These are phyloP conservation scores for Annulohypoxylon nitens DNA, from an alignment of 495 filamentous ascomycete genomes.

Conservation along the genomic window DNA sequence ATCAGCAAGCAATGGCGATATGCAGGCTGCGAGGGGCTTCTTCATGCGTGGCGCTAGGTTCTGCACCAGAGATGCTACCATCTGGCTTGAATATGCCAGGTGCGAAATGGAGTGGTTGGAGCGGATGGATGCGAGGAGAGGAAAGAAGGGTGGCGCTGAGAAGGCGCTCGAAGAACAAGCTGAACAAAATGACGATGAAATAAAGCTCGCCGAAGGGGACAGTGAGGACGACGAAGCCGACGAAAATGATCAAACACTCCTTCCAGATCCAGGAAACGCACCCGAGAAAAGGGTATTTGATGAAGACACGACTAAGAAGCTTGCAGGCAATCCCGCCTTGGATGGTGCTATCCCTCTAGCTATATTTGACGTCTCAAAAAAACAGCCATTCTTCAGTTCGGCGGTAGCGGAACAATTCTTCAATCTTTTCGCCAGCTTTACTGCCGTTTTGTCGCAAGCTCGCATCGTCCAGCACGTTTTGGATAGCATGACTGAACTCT, in stretches of 20 bases:
- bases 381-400: conserved; percentile 75
- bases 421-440: conserved; percentile 78
- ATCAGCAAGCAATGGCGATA: conserved; percentile 83
- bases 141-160: conserved; percentile 67
- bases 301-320: conserved; percentile 67
- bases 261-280: conserved; percentile 56
- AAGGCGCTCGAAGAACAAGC: conserved; percentile 58
- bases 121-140: conserved; percentile 79
- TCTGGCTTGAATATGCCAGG: conserved; percentile 93
- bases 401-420: conserved; percentile 81
- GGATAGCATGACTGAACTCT: conserved; percentile 68
- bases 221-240: conserved; percentile 57
- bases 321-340: conserved; percentile 82
- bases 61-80: conserved; percentile 73
- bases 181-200: conserved; percentile 60
- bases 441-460: conserved; percentile 69
- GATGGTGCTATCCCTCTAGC: conserved; percentile 92
- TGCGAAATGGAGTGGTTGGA: conserved; percentile 92
- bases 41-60: conserved; percentile 94
- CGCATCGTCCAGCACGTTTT: conserved; percentile 84
- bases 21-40: conserved; percentile 79
- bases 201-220: conserved; percentile 52
- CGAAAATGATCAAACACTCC: conserved; percentile 52
- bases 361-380: conserved; percentile 89
- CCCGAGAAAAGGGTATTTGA: conserved; percentile 64